These are phyloP conservation scores for Cicer bijugum DNA, from an alignment of 306 rosid genomes.

Conservation along the genomic window DNA sequence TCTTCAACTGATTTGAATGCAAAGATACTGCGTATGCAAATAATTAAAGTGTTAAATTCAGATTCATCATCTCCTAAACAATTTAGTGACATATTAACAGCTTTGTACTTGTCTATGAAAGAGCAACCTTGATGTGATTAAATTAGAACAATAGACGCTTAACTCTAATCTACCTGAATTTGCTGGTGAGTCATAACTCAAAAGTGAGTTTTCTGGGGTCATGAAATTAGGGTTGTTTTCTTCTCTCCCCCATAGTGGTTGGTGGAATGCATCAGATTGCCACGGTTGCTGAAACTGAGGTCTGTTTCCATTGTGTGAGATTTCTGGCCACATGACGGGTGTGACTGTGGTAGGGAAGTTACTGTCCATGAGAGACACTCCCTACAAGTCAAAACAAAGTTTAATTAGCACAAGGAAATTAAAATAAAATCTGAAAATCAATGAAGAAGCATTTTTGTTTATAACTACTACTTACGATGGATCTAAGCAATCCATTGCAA, in stretches of 20 bases:
- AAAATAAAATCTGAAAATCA: slow-evolving; percentile 27
- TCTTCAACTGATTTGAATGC: slow-evolving; percentile 88
- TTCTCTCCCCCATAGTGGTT: slow-evolving; percentile 72
- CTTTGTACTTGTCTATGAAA: not conserved
- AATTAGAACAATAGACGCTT: slow-evolving; percentile 6
- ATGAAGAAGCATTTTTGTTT: not conserved
- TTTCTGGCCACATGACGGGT: slow-evolving; percentile 71
- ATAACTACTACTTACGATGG: slow-evolving; percentile 7
- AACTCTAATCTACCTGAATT: slow-evolving; percentile 71
- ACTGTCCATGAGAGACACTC: slow-evolving; percentile 62
- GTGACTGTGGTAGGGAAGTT: slow-evolving; percentile 62
- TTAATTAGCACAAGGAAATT: slow-evolving; percentile 34
- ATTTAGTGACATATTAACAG: not conserved
- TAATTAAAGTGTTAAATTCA: slow-evolving; percentile 39
- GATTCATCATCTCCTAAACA: slow-evolving; percentile 26
- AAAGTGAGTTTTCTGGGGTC: slow-evolving; percentile 75
- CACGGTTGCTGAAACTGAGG: slow-evolving; percentile 80
- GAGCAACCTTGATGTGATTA: slow-evolving; percentile 3
- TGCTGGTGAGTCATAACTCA: slow-evolving; percentile 73
- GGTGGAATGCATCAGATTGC: slow-evolving; percentile 68
- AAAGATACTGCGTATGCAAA: slow-evolving; percentile 70
- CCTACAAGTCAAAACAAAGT: slow-evolving; percentile 53
- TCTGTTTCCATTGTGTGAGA: slow-evolving; percentile 62
- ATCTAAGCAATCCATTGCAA: slow-evolving; percentile 28
- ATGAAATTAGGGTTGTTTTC: slow-evolving; percentile 68